phyloP scores from a whole-genome alignment of 257 asterid genomes.

The Thymus quinquecostatus region DNA sequence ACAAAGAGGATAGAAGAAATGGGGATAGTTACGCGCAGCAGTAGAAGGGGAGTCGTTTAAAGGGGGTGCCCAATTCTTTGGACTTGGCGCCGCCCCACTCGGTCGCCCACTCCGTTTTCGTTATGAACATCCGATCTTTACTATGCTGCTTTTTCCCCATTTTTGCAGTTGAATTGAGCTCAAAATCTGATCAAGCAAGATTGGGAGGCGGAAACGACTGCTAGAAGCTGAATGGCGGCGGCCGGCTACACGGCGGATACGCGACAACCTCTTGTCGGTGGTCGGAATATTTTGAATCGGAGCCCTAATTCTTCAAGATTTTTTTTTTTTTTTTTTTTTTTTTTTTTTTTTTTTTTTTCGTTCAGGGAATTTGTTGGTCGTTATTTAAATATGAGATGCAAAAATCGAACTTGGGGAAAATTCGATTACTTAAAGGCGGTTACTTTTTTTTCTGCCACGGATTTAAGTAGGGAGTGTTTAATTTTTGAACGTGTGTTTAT shows the following conservation, averaged over 20 bases:
- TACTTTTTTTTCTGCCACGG: no score
- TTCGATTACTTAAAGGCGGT: no score
- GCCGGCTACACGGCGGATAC: slow-evolving; percentile 17
- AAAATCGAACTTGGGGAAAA: no score
- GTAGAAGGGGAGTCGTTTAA: slow-evolving; percentile 92
- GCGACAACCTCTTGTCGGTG: background rate
- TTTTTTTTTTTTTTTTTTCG: no score
- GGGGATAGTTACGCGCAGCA: slow-evolving; percentile 84
- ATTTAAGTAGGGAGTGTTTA: no score
- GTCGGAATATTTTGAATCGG: background rate
- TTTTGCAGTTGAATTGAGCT: slow-evolving; percentile 24
- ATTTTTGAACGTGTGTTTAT: no score
- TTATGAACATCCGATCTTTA: slow-evolving; percentile 92
- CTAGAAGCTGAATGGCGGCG: background rate
- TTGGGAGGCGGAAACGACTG: background rate
- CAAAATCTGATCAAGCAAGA: slow-evolving; percentile 7
- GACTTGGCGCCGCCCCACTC: slow-evolving; percentile 99
- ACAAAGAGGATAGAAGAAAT: background rate
- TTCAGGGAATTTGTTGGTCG: no score
- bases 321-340: no score
- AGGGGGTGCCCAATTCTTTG: slow-evolving; percentile 75
- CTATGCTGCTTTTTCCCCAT: slow-evolving; percentile 99
- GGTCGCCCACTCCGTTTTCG: slow-evolving; percentile 99
- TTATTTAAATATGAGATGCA: no score
- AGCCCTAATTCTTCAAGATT: no score